Percentiles rank a stretch among this genome's conserved stretches.
Conservation (phyloP, 768 basidiomycete species). For the Mycena vitilis region DNA sequence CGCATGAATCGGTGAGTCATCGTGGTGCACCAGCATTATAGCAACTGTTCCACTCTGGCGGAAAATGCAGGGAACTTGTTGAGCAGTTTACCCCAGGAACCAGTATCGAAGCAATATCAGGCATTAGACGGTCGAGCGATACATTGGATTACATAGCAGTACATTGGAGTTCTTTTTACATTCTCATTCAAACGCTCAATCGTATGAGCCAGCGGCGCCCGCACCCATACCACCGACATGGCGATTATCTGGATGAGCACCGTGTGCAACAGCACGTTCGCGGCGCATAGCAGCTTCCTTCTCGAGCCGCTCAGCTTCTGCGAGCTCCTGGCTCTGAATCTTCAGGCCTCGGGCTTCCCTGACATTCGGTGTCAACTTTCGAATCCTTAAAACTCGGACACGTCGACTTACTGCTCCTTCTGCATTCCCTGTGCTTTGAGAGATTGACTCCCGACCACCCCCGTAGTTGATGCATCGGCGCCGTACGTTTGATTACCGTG, state of each 20-base stretch:
- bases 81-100: no score
- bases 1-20: no score
- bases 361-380: conserved; percentile 3
- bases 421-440: conserved; percentile 30
- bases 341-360: conserved; percentile 26
- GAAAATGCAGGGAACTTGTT: no score
- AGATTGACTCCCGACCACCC: conserved; percentile 24
- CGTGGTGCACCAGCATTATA: no score
- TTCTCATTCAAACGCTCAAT: no score
- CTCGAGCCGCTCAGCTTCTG: conserved; percentile 27
- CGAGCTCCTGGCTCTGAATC: conserved; percentile 26
- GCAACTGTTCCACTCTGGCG: no score
- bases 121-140: no score
- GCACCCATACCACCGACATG: conserved; percentile 21
- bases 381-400: not conserved
- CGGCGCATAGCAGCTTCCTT: conserved; percentile 6
- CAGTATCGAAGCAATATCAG: no score
- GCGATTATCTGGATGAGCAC: conserved; percentile 25
- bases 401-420: conserved; percentile 30
- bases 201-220: not conserved
- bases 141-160: no score
- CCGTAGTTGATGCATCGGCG: conserved; percentile 23
- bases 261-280: conserved; percentile 28
- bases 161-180: no score
- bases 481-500: not conserved